Conservation (phyloP, 768 basidiomycete species). For the Suillus subaureus region DNA sequence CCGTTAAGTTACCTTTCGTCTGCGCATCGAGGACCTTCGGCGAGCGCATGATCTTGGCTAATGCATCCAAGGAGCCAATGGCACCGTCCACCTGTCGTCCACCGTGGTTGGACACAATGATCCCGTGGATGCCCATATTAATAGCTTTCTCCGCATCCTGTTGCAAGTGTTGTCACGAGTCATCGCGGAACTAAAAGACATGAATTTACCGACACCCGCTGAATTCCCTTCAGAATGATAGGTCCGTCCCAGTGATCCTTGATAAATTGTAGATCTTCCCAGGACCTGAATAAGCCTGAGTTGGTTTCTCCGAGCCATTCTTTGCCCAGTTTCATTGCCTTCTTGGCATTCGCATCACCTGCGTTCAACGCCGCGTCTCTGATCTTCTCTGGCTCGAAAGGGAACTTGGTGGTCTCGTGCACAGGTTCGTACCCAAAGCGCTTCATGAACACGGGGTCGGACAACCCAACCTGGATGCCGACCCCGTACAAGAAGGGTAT, state of each 20-base stretch:
- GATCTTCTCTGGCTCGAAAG: constrained; percentile 55
- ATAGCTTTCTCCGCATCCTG: constrained; percentile 56
- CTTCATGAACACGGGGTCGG: constrained; percentile 81
- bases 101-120: constrained; percentile 49
- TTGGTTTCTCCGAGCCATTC: constrained; percentile 67
- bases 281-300: constrained; percentile 62
- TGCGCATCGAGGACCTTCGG: constrained; percentile 60
- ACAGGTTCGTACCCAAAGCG: constrained; percentile 47
- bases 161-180: background rate
- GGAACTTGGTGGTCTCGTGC: constrained; percentile 48
- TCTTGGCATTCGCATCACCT: constrained; percentile 50
- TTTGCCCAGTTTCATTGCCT: constrained; percentile 49
- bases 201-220: constrained; percentile 54
- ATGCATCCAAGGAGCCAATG: constrained; percentile 71
- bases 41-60: constrained; percentile 70
- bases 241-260: constrained; percentile 78
- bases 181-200: background rate
- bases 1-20: constrained; percentile 58
- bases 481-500: constrained; percentile 69
- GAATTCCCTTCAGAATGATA: constrained; percentile 77
- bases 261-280: constrained; percentile 73
- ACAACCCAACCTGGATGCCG: constrained; percentile 65
- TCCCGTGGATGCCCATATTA: constrained; percentile 44
- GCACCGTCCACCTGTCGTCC: constrained; percentile 83
- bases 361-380: constrained; percentile 39